phyloP scores from a whole-genome alignment of 768 basidiomycete species.

The Suillus paluster region DNA sequence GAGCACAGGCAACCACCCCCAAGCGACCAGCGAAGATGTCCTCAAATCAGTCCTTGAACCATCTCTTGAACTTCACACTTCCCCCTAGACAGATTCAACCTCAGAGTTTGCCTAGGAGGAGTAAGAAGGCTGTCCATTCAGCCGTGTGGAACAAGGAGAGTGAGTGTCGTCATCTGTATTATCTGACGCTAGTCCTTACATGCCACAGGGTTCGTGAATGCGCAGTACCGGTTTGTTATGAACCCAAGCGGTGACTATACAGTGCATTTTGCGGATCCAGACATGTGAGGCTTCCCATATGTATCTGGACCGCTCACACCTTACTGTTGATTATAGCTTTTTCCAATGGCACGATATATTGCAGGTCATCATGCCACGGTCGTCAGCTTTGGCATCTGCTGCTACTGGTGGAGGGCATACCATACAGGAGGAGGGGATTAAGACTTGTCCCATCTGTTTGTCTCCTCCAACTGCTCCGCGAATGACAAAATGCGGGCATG shows the following conservation, averaged over 20 bases:
- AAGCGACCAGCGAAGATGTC: conserved; percentile 74
- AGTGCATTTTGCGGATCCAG: conserved; percentile 96
- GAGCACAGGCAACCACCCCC: conserved; percentile 40
- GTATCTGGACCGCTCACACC: conserved; percentile 3
- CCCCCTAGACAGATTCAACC: conserved; percentile 82
- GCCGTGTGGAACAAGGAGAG: conserved; percentile 91
- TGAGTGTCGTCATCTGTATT: conserved; percentile 48
- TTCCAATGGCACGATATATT: conserved; percentile 97
- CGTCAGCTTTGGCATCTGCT: conserved; percentile 73
- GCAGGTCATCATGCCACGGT: conserved; percentile 90
- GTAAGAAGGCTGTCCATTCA: conserved; percentile 65
- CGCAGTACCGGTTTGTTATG: conserved; percentile 95
- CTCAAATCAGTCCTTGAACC: conserved; percentile 67
- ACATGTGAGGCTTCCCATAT: conserved; percentile 68
- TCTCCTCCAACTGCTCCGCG: conserved; percentile 87
- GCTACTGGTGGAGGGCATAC: conserved; percentile 45
- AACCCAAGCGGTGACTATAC: conserved; percentile 92
- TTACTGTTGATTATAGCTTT: conserved; percentile 54
- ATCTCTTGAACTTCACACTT: conserved; percentile 92
- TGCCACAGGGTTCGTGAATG: conserved; percentile 85
- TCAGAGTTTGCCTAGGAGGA: conserved; percentile 69
- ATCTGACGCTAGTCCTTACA: conserved; percentile 21
- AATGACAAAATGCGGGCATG: conserved; percentile 98
- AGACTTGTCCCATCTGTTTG: conserved; percentile 93
- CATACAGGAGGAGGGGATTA: conserved; percentile 61